Conservation (phyloP, 257 asterid genomes). For the Nicotiana tabacum region DNA sequence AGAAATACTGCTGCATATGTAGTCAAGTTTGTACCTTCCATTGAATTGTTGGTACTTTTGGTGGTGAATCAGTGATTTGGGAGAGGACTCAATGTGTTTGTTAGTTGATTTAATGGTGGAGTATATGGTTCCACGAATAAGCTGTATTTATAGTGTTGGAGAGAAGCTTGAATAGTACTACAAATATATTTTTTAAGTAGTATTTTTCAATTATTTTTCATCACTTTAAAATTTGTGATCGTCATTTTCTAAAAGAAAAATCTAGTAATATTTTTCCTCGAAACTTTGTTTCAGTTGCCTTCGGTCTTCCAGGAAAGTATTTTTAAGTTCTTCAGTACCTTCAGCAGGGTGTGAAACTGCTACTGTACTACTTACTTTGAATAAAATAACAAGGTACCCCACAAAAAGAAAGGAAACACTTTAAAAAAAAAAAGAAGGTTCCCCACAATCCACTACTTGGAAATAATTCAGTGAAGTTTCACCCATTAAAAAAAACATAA, state of each 20-base stretch:
- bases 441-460: too few species aligned
- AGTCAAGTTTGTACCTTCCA: slow-evolving; percentile 16
- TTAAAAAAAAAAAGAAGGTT: too few species aligned
- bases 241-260: neutral
- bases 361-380: neutral
- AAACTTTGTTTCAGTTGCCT: neutral
- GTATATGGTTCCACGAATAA: neutral
- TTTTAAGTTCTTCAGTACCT: neutral
- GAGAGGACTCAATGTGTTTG: neutral
- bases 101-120: neutral
- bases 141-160: slow-evolving; percentile 2
- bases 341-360: neutral
- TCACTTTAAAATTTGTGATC: neutral
- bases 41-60: neutral
- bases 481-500: too few species aligned
- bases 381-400: neutral
- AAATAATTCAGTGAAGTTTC: too few species aligned
- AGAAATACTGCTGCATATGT: slow-evolving; percentile 20
- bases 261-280: neutral
- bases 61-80: neutral
- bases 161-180: neutral
- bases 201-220: too few species aligned
- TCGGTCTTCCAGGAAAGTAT: neutral
- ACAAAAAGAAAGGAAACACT: too few species aligned
- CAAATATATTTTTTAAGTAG: too few species aligned